These are phyloP conservation scores for Rhizophagus sp. DNA, from an alignment of 192 early-diverging fungal genomes.

Conservation along the genomic window DNA sequence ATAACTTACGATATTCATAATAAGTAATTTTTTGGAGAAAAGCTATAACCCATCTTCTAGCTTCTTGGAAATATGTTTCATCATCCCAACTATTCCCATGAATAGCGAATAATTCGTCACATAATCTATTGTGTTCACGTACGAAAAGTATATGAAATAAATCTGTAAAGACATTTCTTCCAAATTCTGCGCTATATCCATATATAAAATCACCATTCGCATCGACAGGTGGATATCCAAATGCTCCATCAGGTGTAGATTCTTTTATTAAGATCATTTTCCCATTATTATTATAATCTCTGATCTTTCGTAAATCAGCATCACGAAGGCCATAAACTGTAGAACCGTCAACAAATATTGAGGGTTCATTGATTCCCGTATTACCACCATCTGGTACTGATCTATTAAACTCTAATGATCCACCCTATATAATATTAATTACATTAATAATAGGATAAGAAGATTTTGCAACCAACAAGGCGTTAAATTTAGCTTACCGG, in stretches of 20 bases:
- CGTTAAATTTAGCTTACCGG: background rate
- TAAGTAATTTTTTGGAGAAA: constrained; percentile 7
- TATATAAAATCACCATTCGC: background rate
- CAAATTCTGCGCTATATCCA: background rate
- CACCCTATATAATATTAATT: background rate
- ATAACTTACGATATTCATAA: constrained; percentile 2
- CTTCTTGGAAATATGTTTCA: constrained; percentile 12
- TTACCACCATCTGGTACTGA: background rate
- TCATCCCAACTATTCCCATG: background rate
- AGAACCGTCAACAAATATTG: background rate
- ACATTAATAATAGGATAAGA: too few species aligned
- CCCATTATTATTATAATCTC: constrained; percentile 2
- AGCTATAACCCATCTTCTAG: constrained; percentile 10
- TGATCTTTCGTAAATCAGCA: background rate
- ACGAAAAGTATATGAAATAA: background rate
- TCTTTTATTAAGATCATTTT: background rate
- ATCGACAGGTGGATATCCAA: background rate
- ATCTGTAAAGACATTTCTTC: background rate
- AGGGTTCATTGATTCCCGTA: background rate
- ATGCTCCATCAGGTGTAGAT: background rate
- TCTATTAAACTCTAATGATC: background rate
- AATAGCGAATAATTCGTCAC: constrained; percentile 1
- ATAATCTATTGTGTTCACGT: constrained; percentile 10
- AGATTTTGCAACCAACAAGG: too few species aligned
- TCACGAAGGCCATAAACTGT: background rate